Base-by-base conservation (phyloP, 164 flowering plant species). In the Piper longum region DNA sequence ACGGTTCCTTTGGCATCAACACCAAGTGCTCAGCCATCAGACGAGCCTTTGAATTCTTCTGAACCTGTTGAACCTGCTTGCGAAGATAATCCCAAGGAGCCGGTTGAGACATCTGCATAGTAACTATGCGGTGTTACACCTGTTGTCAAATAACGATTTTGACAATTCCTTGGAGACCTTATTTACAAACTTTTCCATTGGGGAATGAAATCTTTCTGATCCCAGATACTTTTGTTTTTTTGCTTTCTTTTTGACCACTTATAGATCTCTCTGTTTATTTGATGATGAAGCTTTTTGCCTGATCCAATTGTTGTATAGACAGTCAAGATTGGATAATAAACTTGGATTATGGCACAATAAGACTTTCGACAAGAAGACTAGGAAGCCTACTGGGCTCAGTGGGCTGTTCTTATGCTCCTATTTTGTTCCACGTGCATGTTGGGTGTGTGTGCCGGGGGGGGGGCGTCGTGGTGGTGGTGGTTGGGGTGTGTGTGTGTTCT, bases 1-100 rank as follows among this genome's bases (percentile, higher is more conserved):
- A 58, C 65, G 48, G 4, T 73, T 64, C 62, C 77, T 57, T 61
- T 57, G 52, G 54, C 48, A 51, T 45, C 69, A 42, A 9, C 52
- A 48, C 52, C 12, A 5, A 48, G 52, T 48, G 52, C 52, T 14
- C 14, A 48, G 52, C 14, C 4, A 2, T 48, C 14, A 14, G 67
- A 67, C 39, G 41, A 62, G 41, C 52, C 79, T 57, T 7, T 36
- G 43, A 40, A 16, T 17, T 11, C 59, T 54, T 26, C 14, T 52
- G 66, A 41, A 59, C 45, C 41, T 11, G 16, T 43, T 19, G 44
- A 26, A 41, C 45, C 43, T 16, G 55, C 43, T 18, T 42, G 52
- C 56, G 41, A 19, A 54, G 56, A 64, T 55, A 14, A 14, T 18
- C 18, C 16, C 54, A 5, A 19, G 41, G 41, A 36, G 8, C 13